phyloP scores from a whole-genome alignment of 768 basidiomycete species.

The Lentinula detonsa region DNA sequence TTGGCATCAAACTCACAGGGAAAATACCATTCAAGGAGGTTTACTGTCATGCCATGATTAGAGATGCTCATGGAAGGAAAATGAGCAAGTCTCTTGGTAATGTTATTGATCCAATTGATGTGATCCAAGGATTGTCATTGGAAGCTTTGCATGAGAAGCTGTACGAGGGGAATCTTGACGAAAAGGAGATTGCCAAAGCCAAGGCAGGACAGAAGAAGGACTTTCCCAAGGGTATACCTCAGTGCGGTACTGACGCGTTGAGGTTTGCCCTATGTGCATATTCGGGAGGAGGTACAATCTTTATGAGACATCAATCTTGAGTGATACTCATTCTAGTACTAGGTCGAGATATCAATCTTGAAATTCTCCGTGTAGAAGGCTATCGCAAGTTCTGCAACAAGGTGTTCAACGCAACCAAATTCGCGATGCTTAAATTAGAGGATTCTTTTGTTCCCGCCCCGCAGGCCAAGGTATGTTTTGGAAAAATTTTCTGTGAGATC shows the following conservation, averaged over 20 bases:
- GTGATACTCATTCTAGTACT: neutral
- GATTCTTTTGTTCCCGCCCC: conserved; percentile 73
- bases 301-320: neutral
- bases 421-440: conserved; percentile 97
- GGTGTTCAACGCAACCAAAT: conserved; percentile 98
- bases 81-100: conserved; percentile 99
- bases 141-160: conserved; percentile 82
- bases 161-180: conserved; percentile 87
- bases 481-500: neutral
- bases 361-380: conserved; percentile 93
- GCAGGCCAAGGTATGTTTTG: conserved; percentile 50
- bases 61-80: conserved; percentile 97
- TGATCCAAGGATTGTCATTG: conserved; percentile 79
- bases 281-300: conserved; percentile 67
- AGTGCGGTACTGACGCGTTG: conserved; percentile 96
- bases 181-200: conserved; percentile 88
- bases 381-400: conserved; percentile 99
- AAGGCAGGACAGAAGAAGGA: conserved; percentile 97
- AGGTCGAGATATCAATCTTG: conserved; percentile 97
- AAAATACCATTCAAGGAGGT: conserved; percentile 94
- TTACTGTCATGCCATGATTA: conserved; percentile 97
- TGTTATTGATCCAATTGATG: conserved; percentile 94
- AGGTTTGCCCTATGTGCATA: conserved; percentile 95
- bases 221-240: conserved; percentile 97
- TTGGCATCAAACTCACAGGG: conserved; percentile 85